A percentile compares a stretch with the other conserved stretches of the same genome.
Evolutionary conservation across 2,329 filamentous ascomycete species (phyloP).

Genomic region (Didymella lethalis): DNA sequence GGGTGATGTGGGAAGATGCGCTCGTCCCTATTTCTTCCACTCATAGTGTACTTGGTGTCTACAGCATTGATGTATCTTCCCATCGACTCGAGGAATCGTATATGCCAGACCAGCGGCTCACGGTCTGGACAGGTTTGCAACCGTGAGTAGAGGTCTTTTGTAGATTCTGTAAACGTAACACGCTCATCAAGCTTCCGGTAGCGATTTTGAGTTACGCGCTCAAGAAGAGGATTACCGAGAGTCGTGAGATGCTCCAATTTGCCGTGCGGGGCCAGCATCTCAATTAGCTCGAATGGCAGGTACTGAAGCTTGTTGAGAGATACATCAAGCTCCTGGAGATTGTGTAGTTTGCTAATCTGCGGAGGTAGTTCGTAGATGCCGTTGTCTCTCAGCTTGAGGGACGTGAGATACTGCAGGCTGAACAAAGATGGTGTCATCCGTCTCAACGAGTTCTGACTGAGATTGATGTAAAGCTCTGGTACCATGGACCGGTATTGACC

Average conservation of each 20-base stretch:
- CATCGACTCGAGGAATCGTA: slow-evolving; percentile 30
- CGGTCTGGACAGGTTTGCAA: slow-evolving; percentile 13
- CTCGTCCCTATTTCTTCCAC: not conserved
- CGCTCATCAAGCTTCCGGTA: slow-evolving; percentile 10
- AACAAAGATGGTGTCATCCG: slow-evolving; percentile 38
- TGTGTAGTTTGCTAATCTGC: slow-evolving; percentile 32
- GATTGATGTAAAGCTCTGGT: slow-evolving; percentile 35
- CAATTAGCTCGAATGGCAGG: slow-evolving; percentile 40
- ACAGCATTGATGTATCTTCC: slow-evolving; percentile 13
- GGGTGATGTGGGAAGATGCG: slow-evolving; percentile 26
- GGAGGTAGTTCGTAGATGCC: slow-evolving; percentile 40
- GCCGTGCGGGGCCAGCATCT: slow-evolving; percentile 28
- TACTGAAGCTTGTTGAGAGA: slow-evolving; percentile 33
- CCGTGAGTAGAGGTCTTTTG: slow-evolving; percentile 1
- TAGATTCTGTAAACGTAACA: slow-evolving; percentile 5
- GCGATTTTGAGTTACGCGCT: slow-evolving; percentile 10
- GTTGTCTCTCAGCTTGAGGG: slow-evolving; percentile 36
- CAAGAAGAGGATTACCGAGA: slow-evolving; percentile 28
- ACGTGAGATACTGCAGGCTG: slow-evolving; percentile 35
- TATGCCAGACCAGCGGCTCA: slow-evolving; percentile 26
- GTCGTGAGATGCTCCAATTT: slow-evolving; percentile 25
- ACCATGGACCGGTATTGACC: slow-evolving; percentile 44
- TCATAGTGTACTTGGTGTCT: slow-evolving; percentile 4
- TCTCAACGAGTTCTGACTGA: slow-evolving; percentile 33
- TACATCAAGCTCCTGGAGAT: slow-evolving; percentile 34